Base-by-base conservation (phyloP, 805 yeast genomes). In the Nakazawaea ambrosiae region DNA sequence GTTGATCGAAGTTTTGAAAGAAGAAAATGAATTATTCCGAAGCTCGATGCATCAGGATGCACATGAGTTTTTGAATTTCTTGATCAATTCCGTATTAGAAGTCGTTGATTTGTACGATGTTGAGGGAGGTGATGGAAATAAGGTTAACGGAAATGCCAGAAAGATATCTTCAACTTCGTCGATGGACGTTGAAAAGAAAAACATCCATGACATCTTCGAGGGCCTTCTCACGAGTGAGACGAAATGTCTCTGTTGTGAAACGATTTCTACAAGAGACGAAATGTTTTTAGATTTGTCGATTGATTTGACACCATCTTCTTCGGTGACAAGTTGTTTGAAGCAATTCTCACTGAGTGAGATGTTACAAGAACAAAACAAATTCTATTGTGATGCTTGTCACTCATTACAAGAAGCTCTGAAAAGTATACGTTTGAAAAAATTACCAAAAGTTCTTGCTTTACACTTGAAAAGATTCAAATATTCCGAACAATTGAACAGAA, bases 11-110 rank as follows among this genome's bases (percentile, higher is more conserved):
- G 80, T 81, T 37, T 64, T 90, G 38, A 90, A 87, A 55, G 73
- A 73, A 40, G 89, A 85, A 46, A 92, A 90, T 54, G 84, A 79
- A 48, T 63, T 90, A 49, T 92, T 92, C 57, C 68, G 95, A 44
- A 81, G 87, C 40, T 78, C 84, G 30, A 89, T 88, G 96, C 98
- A 92, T 56, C 98, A 92, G 55, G 98, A 92, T 65, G 97, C 97
- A 4, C 98, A 92, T 59, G 98, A 92, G 60, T 92, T 92, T 58
- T 70, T 89, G 53, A 90, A 89, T 55, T 89, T 84, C 52, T 56
- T 89, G 47, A 65, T 92, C 37, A 92, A 92, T 57, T 73, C 64
- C 47, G 66, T 68, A 15, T 62, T 72, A 11, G 88, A 84, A 45
- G 68, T 82, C 14, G 59, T 69, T 20, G 71, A 66, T 31, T 40